Evolutionary conservation across 2,329 filamentous ascomycete genomes (phyloP).

Genomic region (Cladosporium sphaerospermum): DNA sequence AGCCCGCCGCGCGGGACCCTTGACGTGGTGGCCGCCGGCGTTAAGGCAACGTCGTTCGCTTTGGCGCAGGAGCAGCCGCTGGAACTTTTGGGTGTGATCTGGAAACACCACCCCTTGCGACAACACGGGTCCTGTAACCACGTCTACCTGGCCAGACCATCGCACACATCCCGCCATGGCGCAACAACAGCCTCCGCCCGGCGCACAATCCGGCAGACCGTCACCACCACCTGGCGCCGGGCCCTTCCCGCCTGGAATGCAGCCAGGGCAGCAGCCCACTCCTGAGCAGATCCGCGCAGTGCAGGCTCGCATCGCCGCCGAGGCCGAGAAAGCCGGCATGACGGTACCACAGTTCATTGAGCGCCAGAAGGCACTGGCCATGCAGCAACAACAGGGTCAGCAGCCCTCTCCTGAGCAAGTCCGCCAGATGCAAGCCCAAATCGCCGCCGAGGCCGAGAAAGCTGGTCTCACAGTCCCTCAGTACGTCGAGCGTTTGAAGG

Average conservation of each 20-base stretch:
- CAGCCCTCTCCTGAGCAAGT: constrained; percentile 79
- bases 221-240: not conserved
- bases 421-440: constrained; percentile 71
- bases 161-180: constrained; percentile 14
- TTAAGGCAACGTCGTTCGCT: constrained; percentile 1
- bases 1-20: not conserved
- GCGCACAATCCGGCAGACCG: not conserved
- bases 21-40: not conserved
- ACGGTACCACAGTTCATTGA: constrained; percentile 76
- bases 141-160: not conserved
- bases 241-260: constrained; percentile 13
- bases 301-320: constrained; percentile 72
- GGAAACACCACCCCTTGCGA: not conserved
- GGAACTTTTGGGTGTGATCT: too few relatives aligned
- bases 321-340: constrained; percentile 80
- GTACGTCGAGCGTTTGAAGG: constrained; percentile 58
- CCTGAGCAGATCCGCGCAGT: constrained; percentile 82
- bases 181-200: constrained; percentile 14
- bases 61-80: not conserved
- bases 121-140: not conserved
- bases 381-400: constrained; percentile 33
- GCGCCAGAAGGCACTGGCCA: constrained; percentile 44
- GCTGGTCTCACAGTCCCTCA: constrained; percentile 78
- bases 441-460: constrained; percentile 76
- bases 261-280: constrained; percentile 52